phyloP scores from a whole-genome alignment of 2,329 filamentous ascomycete genomes.

The Monosporascus sp. region DNA sequence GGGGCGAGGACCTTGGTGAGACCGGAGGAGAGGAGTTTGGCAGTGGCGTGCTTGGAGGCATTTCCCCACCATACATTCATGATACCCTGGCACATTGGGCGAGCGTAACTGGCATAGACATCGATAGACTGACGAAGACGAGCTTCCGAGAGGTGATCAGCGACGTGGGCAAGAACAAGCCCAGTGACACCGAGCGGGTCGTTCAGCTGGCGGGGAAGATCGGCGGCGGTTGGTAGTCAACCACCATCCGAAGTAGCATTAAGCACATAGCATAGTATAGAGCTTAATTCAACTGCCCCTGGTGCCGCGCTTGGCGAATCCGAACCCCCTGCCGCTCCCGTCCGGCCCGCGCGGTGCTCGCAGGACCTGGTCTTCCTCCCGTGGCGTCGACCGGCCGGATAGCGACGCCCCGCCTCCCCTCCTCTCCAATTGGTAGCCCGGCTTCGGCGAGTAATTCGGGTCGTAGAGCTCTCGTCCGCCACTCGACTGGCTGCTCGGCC shows the following conservation, averaged over 20 bases:
- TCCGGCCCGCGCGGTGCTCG: constrained; percentile 76
- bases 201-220: constrained; percentile 85
- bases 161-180: constrained; percentile 76
- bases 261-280: constrained; percentile 3
- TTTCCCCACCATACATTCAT: constrained; percentile 61
- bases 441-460: constrained; percentile 63
- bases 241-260: not conserved
- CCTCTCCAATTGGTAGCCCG: constrained; percentile 44
- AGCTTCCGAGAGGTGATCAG: constrained; percentile 90
- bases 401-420: constrained; percentile 31
- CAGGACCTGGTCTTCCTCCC: constrained; percentile 62
- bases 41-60: constrained; percentile 51
- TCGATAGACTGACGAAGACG: constrained; percentile 73
- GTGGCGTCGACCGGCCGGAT: constrained; percentile 40
- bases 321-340: constrained; percentile 70
- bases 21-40: constrained; percentile 12
- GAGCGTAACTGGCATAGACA: constrained; percentile 59
- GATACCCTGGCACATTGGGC: constrained; percentile 73
- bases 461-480: constrained; percentile 66
- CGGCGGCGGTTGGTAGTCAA: constrained; percentile 80
- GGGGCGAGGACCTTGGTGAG: constrained; percentile 18
- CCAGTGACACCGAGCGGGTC: constrained; percentile 70
- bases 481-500: constrained; percentile 26
- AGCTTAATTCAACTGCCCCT: constrained; percentile 35
- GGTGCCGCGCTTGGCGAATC: constrained; percentile 63